Conservation (phyloP, 1,284 basidiomycete genomes). For the Cryptococcus neoformans region DNA sequence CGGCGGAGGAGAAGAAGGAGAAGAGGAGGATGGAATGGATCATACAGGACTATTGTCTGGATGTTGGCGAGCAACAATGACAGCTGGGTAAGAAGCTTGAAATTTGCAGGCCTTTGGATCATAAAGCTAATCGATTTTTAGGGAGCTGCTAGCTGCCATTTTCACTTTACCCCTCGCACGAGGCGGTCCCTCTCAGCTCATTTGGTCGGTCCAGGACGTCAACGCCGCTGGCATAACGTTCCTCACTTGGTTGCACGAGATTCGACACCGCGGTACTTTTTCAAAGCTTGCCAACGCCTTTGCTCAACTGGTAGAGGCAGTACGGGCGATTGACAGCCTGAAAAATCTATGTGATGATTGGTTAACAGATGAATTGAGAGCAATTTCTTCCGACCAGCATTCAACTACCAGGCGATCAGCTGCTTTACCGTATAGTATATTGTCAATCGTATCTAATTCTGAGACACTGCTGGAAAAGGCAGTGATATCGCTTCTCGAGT, state of each 20-base stretch:
- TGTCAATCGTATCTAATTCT: slow-evolving; percentile 39
- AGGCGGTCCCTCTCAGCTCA: slow-evolving; percentile 4
- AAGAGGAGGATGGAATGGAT: slow-evolving; percentile 25
- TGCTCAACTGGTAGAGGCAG: slow-evolving; percentile 31
- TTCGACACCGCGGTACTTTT: slow-evolving; percentile 48
- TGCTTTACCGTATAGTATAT: slow-evolving; percentile 42
- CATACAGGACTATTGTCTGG: slow-evolving; percentile 43
- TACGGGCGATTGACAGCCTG: slow-evolving; percentile 16
- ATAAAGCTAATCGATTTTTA: slow-evolving; percentile 5
- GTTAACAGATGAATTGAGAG: slow-evolving; percentile 39
- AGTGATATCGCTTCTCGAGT: slow-evolving; percentile 22
- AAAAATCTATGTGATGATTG: slow-evolving; percentile 28
- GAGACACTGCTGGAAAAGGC: slow-evolving; percentile 30
- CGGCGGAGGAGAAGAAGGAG: slow-evolving; percentile 25
- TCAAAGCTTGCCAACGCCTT: slow-evolving; percentile 41
- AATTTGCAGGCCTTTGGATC: slow-evolving; percentile 5
- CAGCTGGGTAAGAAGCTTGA: slow-evolving; percentile 31
- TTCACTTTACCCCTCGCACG: slow-evolving; percentile 21
- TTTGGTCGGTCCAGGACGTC: slow-evolving; percentile 36
- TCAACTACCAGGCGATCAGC: slow-evolving; percentile 48
- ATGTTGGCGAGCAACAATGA: slow-evolving; percentile 47
- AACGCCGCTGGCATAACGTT: slow-evolving; percentile 33
- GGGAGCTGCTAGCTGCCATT: slow-evolving; percentile 39
- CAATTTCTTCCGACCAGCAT: slow-evolving; percentile 35
- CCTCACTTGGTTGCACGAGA: slow-evolving; percentile 46